Evolutionary conservation across 2,329 filamentous ascomycete genomes (phyloP).

Genomic region (Neophaeococcomyces mojaviensis): DNA sequence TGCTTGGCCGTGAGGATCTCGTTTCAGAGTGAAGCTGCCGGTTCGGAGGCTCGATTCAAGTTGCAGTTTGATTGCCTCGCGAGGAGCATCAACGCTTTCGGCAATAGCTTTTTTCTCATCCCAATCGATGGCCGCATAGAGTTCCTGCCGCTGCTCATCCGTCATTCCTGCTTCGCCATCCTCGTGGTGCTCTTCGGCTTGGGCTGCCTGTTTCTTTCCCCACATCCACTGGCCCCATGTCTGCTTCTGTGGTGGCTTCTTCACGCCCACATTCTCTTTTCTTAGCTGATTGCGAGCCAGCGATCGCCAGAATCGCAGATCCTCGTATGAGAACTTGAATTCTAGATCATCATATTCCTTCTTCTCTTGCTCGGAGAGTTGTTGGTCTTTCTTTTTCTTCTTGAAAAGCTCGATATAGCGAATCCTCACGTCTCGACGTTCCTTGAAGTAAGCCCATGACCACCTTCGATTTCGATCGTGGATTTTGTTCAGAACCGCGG

Average conservation of each 20-base stretch:
- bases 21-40: constrained; percentile 89
- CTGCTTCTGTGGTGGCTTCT: constrained; percentile 62
- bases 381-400: constrained; percentile 71
- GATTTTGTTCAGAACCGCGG: constrained; percentile 86
- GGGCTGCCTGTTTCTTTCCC: constrained; percentile 60
- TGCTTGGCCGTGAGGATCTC: constrained; percentile 68
- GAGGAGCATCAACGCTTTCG: constrained; percentile 79
- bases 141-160: constrained; percentile 89
- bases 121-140: constrained; percentile 97
- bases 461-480: constrained; percentile 87
- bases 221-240: constrained; percentile 91
- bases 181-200: constrained; percentile 45
- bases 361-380: constrained; percentile 59
- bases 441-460: constrained; percentile 94
- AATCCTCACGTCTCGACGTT: constrained; percentile 80
- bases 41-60: constrained; percentile 89
- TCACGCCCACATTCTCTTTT: constrained; percentile 87
- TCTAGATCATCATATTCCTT: constrained; percentile 71
- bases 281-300: constrained; percentile 87
- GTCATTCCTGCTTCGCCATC: constrained; percentile 77
- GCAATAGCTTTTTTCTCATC: constrained; percentile 88
- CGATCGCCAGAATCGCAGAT: constrained; percentile 94
- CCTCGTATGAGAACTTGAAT: constrained; percentile 84
- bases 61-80: constrained; percentile 87
- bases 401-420: constrained; percentile 94